These are phyloP conservation scores for Castanea crenata DNA, from an alignment of 306 rosid species.

Conservation along the genomic window DNA sequence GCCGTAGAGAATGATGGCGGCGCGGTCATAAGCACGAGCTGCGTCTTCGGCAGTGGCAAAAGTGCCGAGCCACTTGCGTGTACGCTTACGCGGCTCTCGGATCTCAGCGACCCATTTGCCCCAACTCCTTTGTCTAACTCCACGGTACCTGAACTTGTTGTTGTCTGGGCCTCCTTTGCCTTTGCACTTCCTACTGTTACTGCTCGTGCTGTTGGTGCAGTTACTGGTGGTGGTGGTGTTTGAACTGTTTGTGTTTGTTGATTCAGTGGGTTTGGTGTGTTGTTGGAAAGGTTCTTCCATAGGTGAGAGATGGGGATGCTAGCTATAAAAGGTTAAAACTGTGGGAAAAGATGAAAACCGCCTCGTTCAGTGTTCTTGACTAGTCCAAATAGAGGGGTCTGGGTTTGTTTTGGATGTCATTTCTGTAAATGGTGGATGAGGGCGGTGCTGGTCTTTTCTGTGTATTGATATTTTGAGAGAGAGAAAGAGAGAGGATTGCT, in stretches of 20 bases:
- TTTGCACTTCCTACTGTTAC: conserved; percentile 32
- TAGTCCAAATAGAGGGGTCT: conserved; percentile 32
- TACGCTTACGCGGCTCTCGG: conserved; percentile 87
- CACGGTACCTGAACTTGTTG: conserved; percentile 85
- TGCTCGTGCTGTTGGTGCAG: neutral
- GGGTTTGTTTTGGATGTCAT: conserved; percentile 44
- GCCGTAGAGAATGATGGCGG: conserved; percentile 81
- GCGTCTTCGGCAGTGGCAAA: conserved; percentile 95
- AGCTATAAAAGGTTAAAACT: conserved; percentile 22
- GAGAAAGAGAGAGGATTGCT: conserved; percentile 25
- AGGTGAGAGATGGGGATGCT: neutral
- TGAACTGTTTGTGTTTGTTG: conserved; percentile 21
- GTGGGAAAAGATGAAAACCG: conserved; percentile 33
- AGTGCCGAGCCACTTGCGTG: conserved; percentile 95
- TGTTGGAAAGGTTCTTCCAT: conserved; percentile 42
- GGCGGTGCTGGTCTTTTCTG: conserved; percentile 61
- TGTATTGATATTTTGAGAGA: conserved; percentile 15
- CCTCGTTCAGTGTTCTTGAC: conserved; percentile 81
- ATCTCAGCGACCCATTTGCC: conserved; percentile 99
- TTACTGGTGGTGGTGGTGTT: conserved; percentile 3
- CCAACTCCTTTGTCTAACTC: conserved; percentile 94
- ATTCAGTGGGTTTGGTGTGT: conserved; percentile 30
- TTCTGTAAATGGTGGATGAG: conserved; percentile 68
- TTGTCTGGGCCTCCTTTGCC: conserved; percentile 98
- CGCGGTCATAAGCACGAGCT: conserved; percentile 92